phyloP scores from a whole-genome alignment of 2,329 filamentous ascomycete genomes.

The Pseudogymnoascus sp. region DNA sequence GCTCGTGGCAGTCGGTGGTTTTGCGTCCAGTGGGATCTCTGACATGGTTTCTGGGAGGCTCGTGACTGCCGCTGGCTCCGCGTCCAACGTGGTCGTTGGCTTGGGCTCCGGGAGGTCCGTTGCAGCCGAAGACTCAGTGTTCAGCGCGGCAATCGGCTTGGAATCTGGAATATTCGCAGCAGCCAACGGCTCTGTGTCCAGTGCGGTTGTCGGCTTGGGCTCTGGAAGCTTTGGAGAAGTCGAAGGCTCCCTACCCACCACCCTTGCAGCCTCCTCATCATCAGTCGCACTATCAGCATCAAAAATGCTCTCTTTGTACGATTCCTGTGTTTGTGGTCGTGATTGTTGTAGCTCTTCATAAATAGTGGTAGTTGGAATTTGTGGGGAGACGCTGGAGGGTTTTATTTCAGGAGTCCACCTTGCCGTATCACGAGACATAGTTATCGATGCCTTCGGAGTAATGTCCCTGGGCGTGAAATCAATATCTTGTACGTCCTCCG shows the following conservation, averaged over 20 bases:
- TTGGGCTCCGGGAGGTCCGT: not conserved
- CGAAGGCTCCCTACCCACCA: not conserved
- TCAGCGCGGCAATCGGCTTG: not conserved
- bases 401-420: not conserved
- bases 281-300: constrained; percentile 22
- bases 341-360: not conserved
- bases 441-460: not conserved
- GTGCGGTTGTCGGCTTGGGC: not conserved
- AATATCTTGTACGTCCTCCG: not conserved
- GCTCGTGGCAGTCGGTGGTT: not conserved
- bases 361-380: not conserved
- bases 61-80: not conserved
- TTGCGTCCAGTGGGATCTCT: not conserved
- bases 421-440: not conserved
- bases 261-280: not conserved
- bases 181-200: not conserved
- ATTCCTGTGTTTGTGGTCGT: constrained; percentile 23
- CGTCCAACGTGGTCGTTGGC: not conserved
- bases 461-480: constrained; percentile 5
- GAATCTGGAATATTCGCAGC: not conserved
- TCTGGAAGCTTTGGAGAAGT: not conserved
- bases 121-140: not conserved
- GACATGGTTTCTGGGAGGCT: not conserved
- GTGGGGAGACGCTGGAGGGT: not conserved
- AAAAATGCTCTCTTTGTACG: constrained; percentile 27